Conservation (phyloP, 2,329 filamentous ascomycete genomes). For the Juglanconis sp. region DNA sequence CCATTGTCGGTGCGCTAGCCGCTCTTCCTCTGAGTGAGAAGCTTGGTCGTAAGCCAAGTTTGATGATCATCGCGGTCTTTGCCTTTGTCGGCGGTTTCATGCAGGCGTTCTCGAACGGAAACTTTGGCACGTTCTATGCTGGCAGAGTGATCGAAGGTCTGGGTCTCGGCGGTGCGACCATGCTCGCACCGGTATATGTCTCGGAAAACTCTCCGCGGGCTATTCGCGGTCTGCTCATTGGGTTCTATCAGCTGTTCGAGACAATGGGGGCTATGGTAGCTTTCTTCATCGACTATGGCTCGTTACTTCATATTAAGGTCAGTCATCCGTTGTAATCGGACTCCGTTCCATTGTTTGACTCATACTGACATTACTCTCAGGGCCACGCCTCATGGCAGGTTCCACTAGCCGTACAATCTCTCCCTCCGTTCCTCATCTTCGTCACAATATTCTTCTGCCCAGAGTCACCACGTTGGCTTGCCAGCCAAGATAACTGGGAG, state of each 20-base stretch:
- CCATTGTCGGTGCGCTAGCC: conserved; percentile 37
- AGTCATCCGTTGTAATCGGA: not conserved
- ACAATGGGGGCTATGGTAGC: conserved; percentile 41
- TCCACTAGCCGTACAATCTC: conserved; percentile 59
- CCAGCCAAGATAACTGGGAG: conserved; percentile 63
- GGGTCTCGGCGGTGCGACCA: conserved; percentile 41
- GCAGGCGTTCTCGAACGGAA: conserved; percentile 55
- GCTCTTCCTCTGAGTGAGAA: conserved; percentile 50
- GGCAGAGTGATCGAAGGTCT: conserved; percentile 53
- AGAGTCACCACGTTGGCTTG: conserved; percentile 61
- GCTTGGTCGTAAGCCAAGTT: conserved; percentile 50
- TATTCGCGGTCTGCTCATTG: conserved; percentile 41
- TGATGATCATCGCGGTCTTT: conserved; percentile 52
- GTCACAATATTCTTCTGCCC: conserved; percentile 55
- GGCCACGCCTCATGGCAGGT: conserved; percentile 27
- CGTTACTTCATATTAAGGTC: conserved; percentile 34
- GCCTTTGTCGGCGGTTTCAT: conserved; percentile 58
- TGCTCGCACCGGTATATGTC: conserved; percentile 43
- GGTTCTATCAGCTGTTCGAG: conserved; percentile 45
- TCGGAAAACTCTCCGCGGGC: conserved; percentile 42
- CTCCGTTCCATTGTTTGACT: not conserved
- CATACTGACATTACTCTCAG: not conserved
- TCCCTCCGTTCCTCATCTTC: conserved; percentile 53
- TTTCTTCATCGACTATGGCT: conserved; percentile 51
- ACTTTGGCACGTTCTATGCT: conserved; percentile 58